Conservation (phyloP, 495 filamentous ascomycete genomes). For the Penicillium paxilli region DNA sequence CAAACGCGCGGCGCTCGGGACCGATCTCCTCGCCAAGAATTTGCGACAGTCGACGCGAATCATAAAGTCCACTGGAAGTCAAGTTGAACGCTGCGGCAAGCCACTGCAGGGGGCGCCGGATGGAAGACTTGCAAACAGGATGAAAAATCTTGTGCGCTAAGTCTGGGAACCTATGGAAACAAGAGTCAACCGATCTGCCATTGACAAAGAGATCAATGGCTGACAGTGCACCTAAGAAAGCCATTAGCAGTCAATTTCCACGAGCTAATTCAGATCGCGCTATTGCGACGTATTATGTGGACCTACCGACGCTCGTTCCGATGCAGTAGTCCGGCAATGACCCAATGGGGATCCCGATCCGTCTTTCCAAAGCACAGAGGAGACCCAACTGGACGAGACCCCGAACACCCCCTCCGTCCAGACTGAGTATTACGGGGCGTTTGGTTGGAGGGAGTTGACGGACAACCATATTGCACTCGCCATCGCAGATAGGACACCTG, state of each 20-base stretch:
- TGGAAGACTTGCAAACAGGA: neutral
- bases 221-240: neutral
- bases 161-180: neutral
- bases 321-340: conserved; percentile 53
- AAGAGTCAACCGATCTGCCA: neutral
- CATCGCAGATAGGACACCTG: conserved; percentile 35
- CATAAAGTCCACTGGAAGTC: conserved; percentile 9
- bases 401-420: conserved; percentile 59
- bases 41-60: conserved; percentile 1
- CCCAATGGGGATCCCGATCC: conserved; percentile 33
- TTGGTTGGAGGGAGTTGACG: conserved; percentile 39
- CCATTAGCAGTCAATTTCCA: neutral
- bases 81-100: neutral
- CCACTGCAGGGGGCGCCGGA: neutral
- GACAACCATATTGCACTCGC: conserved; percentile 27
- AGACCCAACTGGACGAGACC: conserved; percentile 50
- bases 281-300: no score
- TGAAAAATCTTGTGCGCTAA: neutral
- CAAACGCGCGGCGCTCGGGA: conserved; percentile 12
- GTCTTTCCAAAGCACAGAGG: conserved; percentile 41
- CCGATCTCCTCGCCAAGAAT: conserved; percentile 7
- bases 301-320: conserved; percentile 51
- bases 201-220: conserved; percentile 1
- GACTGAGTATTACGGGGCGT: conserved; percentile 50
- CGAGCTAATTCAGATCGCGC: no score